phyloP scores from a whole-genome alignment of 108 stramenopile species.

The Nitzschia putrida region DNA sequence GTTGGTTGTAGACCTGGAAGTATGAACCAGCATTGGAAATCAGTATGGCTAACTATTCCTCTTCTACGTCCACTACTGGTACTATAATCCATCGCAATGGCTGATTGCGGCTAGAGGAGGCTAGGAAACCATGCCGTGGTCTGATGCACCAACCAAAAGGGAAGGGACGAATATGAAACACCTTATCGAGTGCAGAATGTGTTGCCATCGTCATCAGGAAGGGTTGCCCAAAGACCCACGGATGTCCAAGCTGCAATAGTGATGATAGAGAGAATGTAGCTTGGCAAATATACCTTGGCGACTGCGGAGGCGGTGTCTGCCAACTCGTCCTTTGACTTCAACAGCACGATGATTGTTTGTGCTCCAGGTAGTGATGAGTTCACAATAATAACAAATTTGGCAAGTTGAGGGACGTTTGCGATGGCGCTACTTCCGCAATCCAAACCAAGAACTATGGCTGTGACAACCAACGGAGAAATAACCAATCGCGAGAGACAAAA shows the following conservation, averaged over 20 bases:
- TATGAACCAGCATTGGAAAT: no score
- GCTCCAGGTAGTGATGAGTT: constrained; percentile 64
- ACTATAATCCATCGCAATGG: no score
- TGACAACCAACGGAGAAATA: constrained; percentile 56
- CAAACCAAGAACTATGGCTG: constrained; percentile 45
- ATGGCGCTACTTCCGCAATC: constrained; percentile 50
- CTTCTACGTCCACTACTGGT: no score
- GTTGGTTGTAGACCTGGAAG: no score
- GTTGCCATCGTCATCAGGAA: constrained; percentile 45
- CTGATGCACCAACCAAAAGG: no score
- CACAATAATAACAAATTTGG: constrained; percentile 62
- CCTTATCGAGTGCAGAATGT: no score
- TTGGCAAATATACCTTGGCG: constrained; percentile 57
- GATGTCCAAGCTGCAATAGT: constrained; percentile 69
- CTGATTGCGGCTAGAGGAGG: no score
- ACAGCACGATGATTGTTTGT: constrained; percentile 52
- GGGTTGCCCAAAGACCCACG: constrained; percentile 49
- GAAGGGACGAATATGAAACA: no score
- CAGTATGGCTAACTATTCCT: no score
- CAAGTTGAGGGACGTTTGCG: constrained; percentile 44
- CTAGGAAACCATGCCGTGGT: no score
- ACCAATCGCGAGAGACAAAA: constrained; percentile 52
- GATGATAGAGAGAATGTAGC: constrained; percentile 57
- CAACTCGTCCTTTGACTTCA: constrained; percentile 49
- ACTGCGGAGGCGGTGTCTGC: constrained; percentile 61